Evolutionary conservation across 352 stramenopile species (phyloP), one percentile per base, ranked within the genome.

Genomic region (Globisporangium cylindrosporum): DNA sequence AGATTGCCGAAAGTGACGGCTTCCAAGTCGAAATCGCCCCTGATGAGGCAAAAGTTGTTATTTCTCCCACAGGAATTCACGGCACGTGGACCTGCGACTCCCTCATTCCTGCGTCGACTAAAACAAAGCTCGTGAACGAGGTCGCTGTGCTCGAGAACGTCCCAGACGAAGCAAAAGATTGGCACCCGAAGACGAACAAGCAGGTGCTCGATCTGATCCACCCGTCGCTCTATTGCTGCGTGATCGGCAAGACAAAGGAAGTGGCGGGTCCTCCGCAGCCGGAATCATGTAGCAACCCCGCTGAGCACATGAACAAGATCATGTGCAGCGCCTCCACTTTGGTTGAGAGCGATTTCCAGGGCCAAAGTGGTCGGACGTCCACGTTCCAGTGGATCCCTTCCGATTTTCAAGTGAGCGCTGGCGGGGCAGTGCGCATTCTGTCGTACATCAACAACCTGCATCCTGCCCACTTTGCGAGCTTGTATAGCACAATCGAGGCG

Each of bases 381-480:
- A 22, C 63, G 14, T 88, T 77, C 55, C 76, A 86, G 54, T 88
- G 78, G 78, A 73, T 86, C 29, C 74, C 80, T 9, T 71, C 72
- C 9, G 73, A 82, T 8, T 69, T 88, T 29, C 0, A 55, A 0
- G 69, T 86, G 9, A 9, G 34, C 1, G 64, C 66, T 1, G 59
- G 62, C 22, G 75, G 75, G 0, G 18, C 64, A 0, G 72, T 73
- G 2, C 72, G 55, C 15, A 76, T 71, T 9, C 20, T 73, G 34
- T 81, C 78, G 24, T 88, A 85, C 61, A 84, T 88, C 70, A 88
- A 85, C 70, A 86, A 84, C 55, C 57, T 86, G 29, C 78, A 86
- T 24, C 80, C 80, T 6, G 53, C 25, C 3, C 46, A 69, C 8
- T 66, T 78, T 38, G 22, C 10, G 0, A 38, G n/a, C n/a, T 29